Base-by-base conservation (phyloP, 495 filamentous ascomycete species). In the Penicillium turbatum region DNA sequence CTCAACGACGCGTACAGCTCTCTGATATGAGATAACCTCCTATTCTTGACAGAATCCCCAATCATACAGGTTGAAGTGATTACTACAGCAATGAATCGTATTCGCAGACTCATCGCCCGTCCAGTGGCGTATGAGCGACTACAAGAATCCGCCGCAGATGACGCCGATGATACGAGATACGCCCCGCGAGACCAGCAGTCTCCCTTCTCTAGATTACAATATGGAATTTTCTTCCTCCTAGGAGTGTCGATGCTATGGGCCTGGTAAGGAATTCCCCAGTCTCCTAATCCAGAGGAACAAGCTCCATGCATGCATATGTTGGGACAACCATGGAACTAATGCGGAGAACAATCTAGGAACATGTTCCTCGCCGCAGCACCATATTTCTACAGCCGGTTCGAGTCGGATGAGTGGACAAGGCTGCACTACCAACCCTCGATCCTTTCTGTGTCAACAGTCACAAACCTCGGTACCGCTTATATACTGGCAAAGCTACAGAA, bases 291-390 rank as follows among this genome's bases (percentile, higher is more conserved):
- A 6, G 49, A 30, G 26, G 11, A 12, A 17, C 31, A 24, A 34
- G 41, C 41, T 29, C 6, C 47, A 39, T 31, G 29, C 31, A 5
- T 36, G 35, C 15, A 9, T 60, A 35, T 47, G 54, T 54, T 48
- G 15, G 26, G 11, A 41, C 6, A 29, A 37, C 38, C 42, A 47
- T 30, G 38, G 34, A 46, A 11, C 48, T 52, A 36, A 56, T 26
- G 49, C 16, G 5, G 26, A 41, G 26, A 10, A 38, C 27, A 1
- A 8, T 40, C 1, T 31, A 96, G 92, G 92, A 97, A 96, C 75
- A 96, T 96, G 92, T 96, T 97, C 74, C 82, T 99, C 55, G 93
- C 95, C 15, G 91, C 92, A 8, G 88, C 88, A 11, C 89, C 92
- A 7, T 97, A 96, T 75, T 96, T 99, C 76, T 84, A 92, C 63